A percentile compares a stretch with the other conserved stretches of the same genome.
Conservation (phyloP, 2,329 filamentous ascomycete species). For the Cadophora malorum region DNA sequence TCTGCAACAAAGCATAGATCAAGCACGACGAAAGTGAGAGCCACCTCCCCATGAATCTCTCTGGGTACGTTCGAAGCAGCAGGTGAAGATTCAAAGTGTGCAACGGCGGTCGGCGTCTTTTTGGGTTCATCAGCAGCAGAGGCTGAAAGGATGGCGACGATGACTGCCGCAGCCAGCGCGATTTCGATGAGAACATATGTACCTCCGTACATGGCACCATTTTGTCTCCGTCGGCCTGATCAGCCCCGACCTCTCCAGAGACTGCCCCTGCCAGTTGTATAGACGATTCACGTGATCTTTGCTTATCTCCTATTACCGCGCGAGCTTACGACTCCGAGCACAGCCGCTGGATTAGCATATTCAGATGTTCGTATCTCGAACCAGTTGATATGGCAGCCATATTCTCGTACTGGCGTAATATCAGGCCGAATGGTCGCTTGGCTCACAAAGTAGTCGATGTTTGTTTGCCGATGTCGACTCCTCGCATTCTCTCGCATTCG, state of each 20-base stretch:
- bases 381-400: background rate
- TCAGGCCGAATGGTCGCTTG: background rate
- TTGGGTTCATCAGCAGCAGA: background rate
- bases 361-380: background rate
- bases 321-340: background rate
- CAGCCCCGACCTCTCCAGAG: too few relatives aligned
- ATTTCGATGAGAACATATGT: too few relatives aligned
- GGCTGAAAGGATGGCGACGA: too few relatives aligned
- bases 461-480: conserved; percentile 1
- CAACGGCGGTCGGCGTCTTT: background rate
- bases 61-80: too few relatives aligned
- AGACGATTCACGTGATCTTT: too few relatives aligned
- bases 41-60: too few relatives aligned
- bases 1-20: too few relatives aligned
- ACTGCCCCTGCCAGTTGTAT: too few relatives aligned
- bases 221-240: background rate
- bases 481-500: background rate
- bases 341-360: background rate
- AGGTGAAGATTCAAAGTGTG: background rate
- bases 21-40: too few relatives aligned
- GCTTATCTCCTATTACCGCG: background rate
- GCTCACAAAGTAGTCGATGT: background rate
- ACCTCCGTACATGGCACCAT: too few relatives aligned
- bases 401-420: background rate
- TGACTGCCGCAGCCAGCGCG: too few relatives aligned